These are phyloP conservation scores for Massariosphaeria phaeospora DNA, from an alignment of 495 filamentous ascomycete species.

Conservation along the genomic window DNA sequence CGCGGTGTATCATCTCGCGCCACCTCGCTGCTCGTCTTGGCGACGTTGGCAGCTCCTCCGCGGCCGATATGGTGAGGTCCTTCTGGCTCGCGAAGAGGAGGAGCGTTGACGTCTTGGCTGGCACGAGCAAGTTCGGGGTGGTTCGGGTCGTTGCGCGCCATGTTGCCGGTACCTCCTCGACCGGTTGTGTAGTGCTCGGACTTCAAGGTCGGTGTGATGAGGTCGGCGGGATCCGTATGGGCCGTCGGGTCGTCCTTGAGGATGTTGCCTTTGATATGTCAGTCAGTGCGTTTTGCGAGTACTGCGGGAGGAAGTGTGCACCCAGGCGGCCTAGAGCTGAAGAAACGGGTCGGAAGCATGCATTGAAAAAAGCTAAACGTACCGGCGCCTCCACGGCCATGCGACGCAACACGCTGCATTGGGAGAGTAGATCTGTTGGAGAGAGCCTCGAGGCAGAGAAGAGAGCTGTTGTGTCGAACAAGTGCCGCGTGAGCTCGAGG, in stretches of 20 bases:
- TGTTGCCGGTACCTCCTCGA: constrained; percentile 53
- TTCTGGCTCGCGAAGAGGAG: constrained; percentile 44
- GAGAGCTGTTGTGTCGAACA: background rate
- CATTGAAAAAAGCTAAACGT: constrained; percentile 20
- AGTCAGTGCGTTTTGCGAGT: background rate
- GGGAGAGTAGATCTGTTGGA: background rate
- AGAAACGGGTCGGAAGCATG: constrained; percentile 1
- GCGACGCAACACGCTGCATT: constrained; percentile 39
- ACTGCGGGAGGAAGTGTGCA: background rate
- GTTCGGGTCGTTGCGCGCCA: constrained; percentile 39
- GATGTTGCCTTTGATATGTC: constrained; percentile 62
- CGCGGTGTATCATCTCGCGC: constrained; percentile 16
- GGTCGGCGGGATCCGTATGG: constrained; percentile 51
- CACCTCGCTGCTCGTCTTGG: constrained; percentile 12
- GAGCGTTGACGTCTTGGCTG: constrained; percentile 71
- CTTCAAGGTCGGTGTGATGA: constrained; percentile 81
- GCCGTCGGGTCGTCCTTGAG: constrained; percentile 50
- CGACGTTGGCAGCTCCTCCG: constrained; percentile 39
- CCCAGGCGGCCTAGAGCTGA: background rate
- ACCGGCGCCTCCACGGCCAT: constrained; percentile 56
- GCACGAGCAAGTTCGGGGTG: constrained; percentile 60
- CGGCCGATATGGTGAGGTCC: constrained; percentile 42
- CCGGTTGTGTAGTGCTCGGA: constrained; percentile 76
- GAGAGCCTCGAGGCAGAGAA: background rate
- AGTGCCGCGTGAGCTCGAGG: background rate